Percentiles rank a stretch among this genome's conserved stretches.
phyloP scores from a whole-genome alignment of 129 eudicot species.

The Logfia minima region DNA sequence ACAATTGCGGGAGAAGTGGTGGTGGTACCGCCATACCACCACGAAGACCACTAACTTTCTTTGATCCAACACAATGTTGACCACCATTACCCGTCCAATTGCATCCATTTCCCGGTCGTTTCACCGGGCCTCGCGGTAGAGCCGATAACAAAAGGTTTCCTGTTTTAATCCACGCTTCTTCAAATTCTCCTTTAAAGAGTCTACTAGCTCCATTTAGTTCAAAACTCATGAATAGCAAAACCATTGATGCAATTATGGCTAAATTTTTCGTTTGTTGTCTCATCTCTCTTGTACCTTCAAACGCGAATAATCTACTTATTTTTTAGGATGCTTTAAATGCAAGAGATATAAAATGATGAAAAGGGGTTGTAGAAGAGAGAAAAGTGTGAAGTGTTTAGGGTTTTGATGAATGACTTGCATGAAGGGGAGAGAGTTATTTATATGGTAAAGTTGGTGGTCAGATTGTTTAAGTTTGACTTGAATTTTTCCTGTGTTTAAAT shows the following conservation, averaged over 20 bases:
- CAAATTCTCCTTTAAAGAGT: slow-evolving; percentile 23
- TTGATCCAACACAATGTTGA: slow-evolving; percentile 28
- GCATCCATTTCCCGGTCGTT: slow-evolving; percentile 39
- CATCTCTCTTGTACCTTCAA: neutral
- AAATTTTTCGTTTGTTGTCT: slow-evolving; percentile 18
- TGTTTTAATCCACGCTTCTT: slow-evolving; percentile 21
- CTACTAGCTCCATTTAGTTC: slow-evolving; percentile 26
- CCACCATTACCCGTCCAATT: slow-evolving; percentile 32
- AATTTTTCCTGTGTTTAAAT: neutral
- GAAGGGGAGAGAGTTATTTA: neutral
- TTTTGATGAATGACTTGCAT: slow-evolving; percentile 23
- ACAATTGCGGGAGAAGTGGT: neutral
- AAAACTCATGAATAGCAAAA: slow-evolving; percentile 20
- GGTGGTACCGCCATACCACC: slow-evolving; percentile 6
- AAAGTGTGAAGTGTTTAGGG: neutral
- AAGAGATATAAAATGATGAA: neutral
- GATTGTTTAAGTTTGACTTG: slow-evolving; percentile 8
- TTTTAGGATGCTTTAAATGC: neutral
- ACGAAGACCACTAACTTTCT: slow-evolving; percentile 28
- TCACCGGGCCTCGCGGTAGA: slow-evolving; percentile 12
- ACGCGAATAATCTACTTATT: neutral
- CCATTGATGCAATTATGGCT: slow-evolving; percentile 13
- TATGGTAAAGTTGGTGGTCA: slow-evolving; percentile 8
- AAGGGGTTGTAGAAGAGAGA: slow-evolving; percentile 6
- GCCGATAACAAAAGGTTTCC: slow-evolving; percentile 26